These are phyloP conservation scores for Epichloe gansuensis DNA, from an alignment of 2,329 filamentous ascomycete genomes.

Conservation along the genomic window DNA sequence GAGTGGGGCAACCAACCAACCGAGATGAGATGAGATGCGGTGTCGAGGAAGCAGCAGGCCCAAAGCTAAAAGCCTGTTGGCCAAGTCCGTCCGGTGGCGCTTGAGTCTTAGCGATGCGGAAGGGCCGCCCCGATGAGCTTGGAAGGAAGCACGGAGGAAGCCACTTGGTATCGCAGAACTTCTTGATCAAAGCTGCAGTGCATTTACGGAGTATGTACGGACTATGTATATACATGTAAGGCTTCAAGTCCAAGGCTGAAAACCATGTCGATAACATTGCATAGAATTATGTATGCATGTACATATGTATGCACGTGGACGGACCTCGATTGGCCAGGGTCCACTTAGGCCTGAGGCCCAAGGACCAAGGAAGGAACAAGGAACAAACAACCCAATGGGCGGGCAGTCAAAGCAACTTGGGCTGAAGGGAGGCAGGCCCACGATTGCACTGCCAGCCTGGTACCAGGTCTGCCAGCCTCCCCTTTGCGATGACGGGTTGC, in stretches of 20 bases:
- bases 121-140: background rate
- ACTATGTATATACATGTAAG: no score
- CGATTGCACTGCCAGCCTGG: no score
- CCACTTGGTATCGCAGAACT: background rate
- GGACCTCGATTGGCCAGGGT: background rate
- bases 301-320: background rate
- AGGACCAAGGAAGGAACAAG: background rate
- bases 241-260: no score
- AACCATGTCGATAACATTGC: background rate
- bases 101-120: background rate
- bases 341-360: background rate
- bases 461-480: background rate
- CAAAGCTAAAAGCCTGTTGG: no score
- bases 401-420: no score
- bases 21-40: no score
- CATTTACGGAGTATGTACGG: no score
- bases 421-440: no score
- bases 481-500: background rate
- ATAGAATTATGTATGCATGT: background rate
- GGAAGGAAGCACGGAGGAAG: background rate
- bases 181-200: no score
- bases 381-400: background rate
- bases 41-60: no score
- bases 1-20: no score
- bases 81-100: background rate